Conservation (phyloP, 2,329 filamentous ascomycete genomes). For the Scolecobasidium constrictum region DNA sequence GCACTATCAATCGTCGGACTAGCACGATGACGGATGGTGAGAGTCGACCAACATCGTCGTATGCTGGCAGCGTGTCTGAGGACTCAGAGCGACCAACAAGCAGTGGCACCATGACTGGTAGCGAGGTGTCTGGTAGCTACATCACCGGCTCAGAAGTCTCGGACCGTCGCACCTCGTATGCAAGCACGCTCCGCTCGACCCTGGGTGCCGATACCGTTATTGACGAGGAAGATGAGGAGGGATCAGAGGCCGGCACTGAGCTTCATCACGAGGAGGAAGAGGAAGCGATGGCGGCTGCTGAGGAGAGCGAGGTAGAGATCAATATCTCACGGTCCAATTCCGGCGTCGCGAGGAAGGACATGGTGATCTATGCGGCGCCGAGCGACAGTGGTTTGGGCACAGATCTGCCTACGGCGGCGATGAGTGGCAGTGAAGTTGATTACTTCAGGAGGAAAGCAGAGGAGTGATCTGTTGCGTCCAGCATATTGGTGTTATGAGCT, state of each 20-base stretch:
- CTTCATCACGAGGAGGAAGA: constrained; percentile 1
- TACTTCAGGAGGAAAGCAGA: constrained; percentile 11
- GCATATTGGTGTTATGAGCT: too few species aligned
- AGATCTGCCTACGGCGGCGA: constrained; percentile 23
- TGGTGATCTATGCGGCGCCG: constrained; percentile 8
- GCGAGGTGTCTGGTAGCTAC: constrained; percentile 35
- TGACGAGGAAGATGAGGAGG: constrained; percentile 16
- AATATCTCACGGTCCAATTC: background rate
- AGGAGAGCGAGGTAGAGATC: constrained; percentile 6
- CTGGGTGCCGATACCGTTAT: constrained; percentile 20
- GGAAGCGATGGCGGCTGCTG: constrained; percentile 1
- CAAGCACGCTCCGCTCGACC: constrained; percentile 25
- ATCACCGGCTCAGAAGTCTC: constrained; percentile 34
- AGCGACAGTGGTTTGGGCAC: constrained; percentile 26
- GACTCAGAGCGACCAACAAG: constrained; percentile 15
- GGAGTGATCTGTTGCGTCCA: too few species aligned
- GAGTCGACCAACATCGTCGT: constrained; percentile 15
- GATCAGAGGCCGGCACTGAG: constrained; percentile 3
- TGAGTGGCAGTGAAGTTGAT: constrained; percentile 11
- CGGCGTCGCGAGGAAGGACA: constrained; percentile 6
- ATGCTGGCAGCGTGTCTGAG: constrained; percentile 22
- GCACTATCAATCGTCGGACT: constrained; percentile 29
- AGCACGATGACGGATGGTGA: constrained; percentile 19
- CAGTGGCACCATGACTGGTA: constrained; percentile 16
- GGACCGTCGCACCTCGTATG: constrained; percentile 33